phyloP scores from a whole-genome alignment of 495 filamentous ascomycete species.

The Pyrenula massariospora region DNA sequence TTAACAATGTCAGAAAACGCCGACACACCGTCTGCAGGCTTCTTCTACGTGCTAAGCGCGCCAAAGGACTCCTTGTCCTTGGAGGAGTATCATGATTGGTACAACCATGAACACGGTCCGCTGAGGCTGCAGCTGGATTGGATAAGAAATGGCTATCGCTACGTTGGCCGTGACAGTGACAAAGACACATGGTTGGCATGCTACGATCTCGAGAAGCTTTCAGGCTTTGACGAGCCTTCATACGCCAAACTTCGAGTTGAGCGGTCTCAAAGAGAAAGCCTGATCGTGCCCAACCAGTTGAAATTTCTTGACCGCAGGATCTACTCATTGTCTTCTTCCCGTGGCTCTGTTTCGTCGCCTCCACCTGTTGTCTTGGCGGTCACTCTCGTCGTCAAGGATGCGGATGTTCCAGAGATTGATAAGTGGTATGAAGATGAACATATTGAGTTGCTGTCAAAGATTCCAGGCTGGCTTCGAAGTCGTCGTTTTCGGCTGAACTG shows the following conservation, averaged over 20 bases:
- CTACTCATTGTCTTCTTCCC: slow-evolving; percentile 48
- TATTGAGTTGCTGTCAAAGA: slow-evolving; percentile 53
- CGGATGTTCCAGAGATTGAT: slow-evolving; percentile 41
- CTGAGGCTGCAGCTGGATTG: slow-evolving; percentile 62
- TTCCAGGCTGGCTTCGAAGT: slow-evolving; percentile 66
- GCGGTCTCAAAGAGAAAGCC: slow-evolving; percentile 57
- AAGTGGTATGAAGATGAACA: slow-evolving; percentile 68
- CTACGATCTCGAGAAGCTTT: slow-evolving; percentile 71
- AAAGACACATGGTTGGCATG: slow-evolving; percentile 48
- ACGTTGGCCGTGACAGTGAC: slow-evolving; percentile 35
- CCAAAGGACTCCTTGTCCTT: slow-evolving; percentile 48
- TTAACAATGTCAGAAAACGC: background rate
- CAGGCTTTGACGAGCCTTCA: slow-evolving; percentile 47
- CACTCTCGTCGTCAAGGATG: slow-evolving; percentile 36
- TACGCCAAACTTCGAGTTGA: slow-evolving; percentile 56
- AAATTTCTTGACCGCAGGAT: slow-evolving; percentile 51
- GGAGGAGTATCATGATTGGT: slow-evolving; percentile 78
- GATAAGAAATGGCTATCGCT: slow-evolving; percentile 65
- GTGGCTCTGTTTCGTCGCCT: slow-evolving; percentile 32
- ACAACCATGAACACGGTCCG: slow-evolving; percentile 81
- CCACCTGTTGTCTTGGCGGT: slow-evolving; percentile 46
- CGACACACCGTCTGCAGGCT: slow-evolving; percentile 31
- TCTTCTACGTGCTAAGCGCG: slow-evolving; percentile 73
- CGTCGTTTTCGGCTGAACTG: slow-evolving; percentile 49
- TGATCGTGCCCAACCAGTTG: slow-evolving; percentile 61